Evolutionary conservation across 2,329 filamentous ascomycete genomes (phyloP).

Genomic region (Sarocladiaceae sp.): DNA sequence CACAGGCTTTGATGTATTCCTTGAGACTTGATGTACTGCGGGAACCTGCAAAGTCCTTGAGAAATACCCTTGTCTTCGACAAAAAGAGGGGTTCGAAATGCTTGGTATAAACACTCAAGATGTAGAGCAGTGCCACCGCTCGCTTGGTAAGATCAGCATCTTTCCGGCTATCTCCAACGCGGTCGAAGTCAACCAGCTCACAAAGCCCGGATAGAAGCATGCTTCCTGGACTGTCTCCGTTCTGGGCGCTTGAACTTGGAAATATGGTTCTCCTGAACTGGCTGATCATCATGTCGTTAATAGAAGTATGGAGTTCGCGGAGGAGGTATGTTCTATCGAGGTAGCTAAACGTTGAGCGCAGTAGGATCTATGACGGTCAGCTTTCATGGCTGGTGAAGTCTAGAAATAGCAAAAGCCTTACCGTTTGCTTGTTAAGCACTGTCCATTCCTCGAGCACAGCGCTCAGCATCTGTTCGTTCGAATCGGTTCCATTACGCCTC

Average conservation of each 20-base stretch:
- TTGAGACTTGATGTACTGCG: slow-evolving; percentile 63
- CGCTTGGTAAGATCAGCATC: slow-evolving; percentile 66
- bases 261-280: slow-evolving; percentile 66
- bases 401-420: slow-evolving; percentile 32
- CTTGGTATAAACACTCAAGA: slow-evolving; percentile 75
- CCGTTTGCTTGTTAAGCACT: slow-evolving; percentile 73
- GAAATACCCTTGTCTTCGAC: slow-evolving; percentile 61
- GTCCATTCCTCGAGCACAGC: slow-evolving; percentile 60
- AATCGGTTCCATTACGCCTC: slow-evolving; percentile 43
- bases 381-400: slow-evolving; percentile 3
- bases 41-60: slow-evolving; percentile 64
- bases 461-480: slow-evolving; percentile 61
- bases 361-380: slow-evolving; percentile 50
- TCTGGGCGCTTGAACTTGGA: slow-evolving; percentile 14
- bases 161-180: slow-evolving; percentile 52
- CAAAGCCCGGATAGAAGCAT: slow-evolving; percentile 56
- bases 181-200: slow-evolving; percentile 69
- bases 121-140: slow-evolving; percentile 76
- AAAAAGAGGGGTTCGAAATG: slow-evolving; percentile 78
- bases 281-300: slow-evolving; percentile 76
- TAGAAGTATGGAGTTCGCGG: slow-evolving; percentile 62
- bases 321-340: slow-evolving; percentile 87
- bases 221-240: slow-evolving; percentile 14
- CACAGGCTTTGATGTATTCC: slow-evolving; percentile 69
- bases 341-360: slow-evolving; percentile 90